Percentiles rank a stretch among this genome's conserved stretches.
phyloP scores from a whole-genome alignment of 441 rosid genomes.

The Euphorbia corollata region DNA sequence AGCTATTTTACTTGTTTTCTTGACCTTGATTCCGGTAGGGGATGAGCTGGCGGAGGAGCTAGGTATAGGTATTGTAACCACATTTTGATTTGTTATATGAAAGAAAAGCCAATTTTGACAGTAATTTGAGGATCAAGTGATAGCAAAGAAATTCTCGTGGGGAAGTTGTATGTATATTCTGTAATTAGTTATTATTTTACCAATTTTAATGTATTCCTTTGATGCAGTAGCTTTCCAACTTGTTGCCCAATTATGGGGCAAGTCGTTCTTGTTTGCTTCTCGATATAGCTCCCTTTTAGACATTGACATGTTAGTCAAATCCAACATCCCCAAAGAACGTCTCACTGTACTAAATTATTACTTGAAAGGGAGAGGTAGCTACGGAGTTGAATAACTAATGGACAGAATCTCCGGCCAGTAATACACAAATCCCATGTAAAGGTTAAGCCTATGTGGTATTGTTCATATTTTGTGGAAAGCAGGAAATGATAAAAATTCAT shows the following conservation, averaged over 20 bases:
- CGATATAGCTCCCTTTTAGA: neutral
- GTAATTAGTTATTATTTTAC: conserved; percentile 15
- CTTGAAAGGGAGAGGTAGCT: no score
- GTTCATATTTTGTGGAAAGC: no score
- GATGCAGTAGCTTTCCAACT: neutral
- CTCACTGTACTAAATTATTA: no score
- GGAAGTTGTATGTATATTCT: conserved; percentile 13
- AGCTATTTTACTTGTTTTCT: conserved; percentile 50
- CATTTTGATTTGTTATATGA: conserved; percentile 39
- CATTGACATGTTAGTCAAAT: no score
- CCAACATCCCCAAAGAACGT: no score
- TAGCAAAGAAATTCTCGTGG: conserved; percentile 2
- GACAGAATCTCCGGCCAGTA: no score
- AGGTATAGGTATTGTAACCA: conserved; percentile 80
- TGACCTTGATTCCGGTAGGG: conserved; percentile 81
- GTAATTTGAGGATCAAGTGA: conserved; percentile 10
- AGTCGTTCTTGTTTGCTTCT: neutral
- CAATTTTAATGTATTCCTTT: conserved; percentile 2
- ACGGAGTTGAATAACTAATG: no score
- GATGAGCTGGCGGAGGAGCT: conserved; percentile 94
- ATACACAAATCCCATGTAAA: no score
- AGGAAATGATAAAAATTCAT: no score
- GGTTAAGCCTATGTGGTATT: no score
- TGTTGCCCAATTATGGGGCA: neutral
- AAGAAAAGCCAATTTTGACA: conserved; percentile 33